phyloP scores from a whole-genome alignment of 306 rosid species.

The Hylodesmum podocarpum region DNA sequence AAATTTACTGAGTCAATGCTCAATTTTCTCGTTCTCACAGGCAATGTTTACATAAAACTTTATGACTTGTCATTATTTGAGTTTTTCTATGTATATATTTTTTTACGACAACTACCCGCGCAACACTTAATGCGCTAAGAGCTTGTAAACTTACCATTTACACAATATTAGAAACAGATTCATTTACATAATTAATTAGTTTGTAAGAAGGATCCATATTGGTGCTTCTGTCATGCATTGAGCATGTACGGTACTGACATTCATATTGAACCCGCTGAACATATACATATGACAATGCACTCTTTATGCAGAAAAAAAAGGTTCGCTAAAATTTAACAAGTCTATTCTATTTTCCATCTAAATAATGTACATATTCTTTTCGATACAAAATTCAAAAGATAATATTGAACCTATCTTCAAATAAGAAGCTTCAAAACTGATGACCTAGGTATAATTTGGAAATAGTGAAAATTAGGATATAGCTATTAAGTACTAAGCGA shows the following conservation, averaged over 20 bases:
- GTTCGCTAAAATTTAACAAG: background rate
- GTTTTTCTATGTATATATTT: no score
- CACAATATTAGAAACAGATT: no score
- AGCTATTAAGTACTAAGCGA: background rate
- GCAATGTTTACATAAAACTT: no score
- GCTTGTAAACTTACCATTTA: no score
- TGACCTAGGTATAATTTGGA: background rate
- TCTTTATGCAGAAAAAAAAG: background rate
- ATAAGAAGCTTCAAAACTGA: background rate
- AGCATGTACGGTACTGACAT: background rate
- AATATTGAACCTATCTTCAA: background rate
- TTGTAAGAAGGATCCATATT: no score
- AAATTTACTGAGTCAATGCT: no score
- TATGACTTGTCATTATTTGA: no score
- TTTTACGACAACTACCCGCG: no score
- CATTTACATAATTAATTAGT: no score
- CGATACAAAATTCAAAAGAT: background rate
- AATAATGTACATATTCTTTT: background rate
- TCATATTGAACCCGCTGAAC: background rate
- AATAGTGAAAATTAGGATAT: background rate
- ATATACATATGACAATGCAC: background rate
- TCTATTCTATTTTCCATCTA: conserved; percentile 1
- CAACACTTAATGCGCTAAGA: no score
- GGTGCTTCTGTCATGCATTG: background rate
- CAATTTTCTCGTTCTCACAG: no score